Percentiles rank a stretch among this genome's conserved stretches.
These are phyloP conservation scores for Phellopilus nigrolimitatus DNA, from an alignment of 1,284 basidiomycete species.

Conservation along the genomic window DNA sequence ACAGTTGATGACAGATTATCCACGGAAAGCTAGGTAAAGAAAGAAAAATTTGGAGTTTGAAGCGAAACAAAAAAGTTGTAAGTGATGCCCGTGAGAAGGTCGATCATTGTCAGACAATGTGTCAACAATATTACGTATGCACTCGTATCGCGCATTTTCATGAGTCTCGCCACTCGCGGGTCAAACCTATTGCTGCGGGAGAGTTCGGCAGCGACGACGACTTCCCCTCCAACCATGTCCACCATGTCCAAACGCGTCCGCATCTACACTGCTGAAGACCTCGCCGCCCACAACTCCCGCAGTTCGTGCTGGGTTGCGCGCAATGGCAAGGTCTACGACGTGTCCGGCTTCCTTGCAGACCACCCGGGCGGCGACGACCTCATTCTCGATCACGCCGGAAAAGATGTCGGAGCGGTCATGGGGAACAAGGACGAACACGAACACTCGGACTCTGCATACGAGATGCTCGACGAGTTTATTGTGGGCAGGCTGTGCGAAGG, in stretches of 20 bases:
- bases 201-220: background rate
- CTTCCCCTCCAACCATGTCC: slow-evolving; percentile 11
- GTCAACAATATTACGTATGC: too few species aligned
- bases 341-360: slow-evolving; percentile 69
- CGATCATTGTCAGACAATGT: too few species aligned
- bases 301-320: slow-evolving; percentile 73
- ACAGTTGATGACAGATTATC: too few species aligned
- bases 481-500: slow-evolving; percentile 77
- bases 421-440: slow-evolving; percentile 80
- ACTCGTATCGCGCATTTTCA: background rate
- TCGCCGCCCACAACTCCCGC: slow-evolving; percentile 50
- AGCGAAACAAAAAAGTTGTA: too few species aligned
- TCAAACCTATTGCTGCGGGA: background rate
- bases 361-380: slow-evolving; percentile 87
- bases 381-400: slow-evolving; percentile 76
- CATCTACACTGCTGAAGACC: slow-evolving; percentile 70
- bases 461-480: slow-evolving; percentile 84
- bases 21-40: too few species aligned
- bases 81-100: too few species aligned
- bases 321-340: slow-evolving; percentile 75
- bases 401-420: slow-evolving; percentile 83
- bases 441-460: slow-evolving; percentile 92
- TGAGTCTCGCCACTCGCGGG: background rate
- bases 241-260: slow-evolving; percentile 56
- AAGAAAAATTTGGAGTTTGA: too few species aligned